These are phyloP conservation scores for Xylaria sp. DNA, from an alignment of 495 filamentous ascomycete genomes.

Conservation along the genomic window DNA sequence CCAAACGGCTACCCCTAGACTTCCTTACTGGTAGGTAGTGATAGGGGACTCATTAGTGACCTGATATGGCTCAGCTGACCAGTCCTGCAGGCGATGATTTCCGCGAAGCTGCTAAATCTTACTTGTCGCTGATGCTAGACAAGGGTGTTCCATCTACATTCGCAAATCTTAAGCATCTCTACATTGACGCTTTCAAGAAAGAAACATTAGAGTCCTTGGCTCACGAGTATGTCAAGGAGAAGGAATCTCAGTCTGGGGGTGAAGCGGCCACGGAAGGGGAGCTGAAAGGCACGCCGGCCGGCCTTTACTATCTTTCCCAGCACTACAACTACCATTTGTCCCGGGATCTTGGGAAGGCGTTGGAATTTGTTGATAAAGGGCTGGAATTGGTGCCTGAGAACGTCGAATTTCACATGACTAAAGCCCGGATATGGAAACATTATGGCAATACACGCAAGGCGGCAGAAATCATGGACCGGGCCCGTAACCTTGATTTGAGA, in stretches of 20 bases:
- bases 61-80: slow-evolving; percentile 3
- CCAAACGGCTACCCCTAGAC: slow-evolving; percentile 85
- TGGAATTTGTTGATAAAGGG: slow-evolving; percentile 82
- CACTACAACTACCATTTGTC: slow-evolving; percentile 94
- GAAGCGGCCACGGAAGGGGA: slow-evolving; percentile 58
- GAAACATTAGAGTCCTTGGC: slow-evolving; percentile 76
- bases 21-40: slow-evolving; percentile 73
- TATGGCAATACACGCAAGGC: slow-evolving; percentile 81
- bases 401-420: slow-evolving; percentile 94
- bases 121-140: slow-evolving; percentile 84
- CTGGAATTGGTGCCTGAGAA: slow-evolving; percentile 77
- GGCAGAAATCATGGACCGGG: slow-evolving; percentile 86
- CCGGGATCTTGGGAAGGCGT: slow-evolving; percentile 80
- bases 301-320: slow-evolving; percentile 91
- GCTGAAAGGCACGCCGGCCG: slow-evolving; percentile 74
- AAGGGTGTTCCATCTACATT: slow-evolving; percentile 98
- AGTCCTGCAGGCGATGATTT: slow-evolving; percentile 73
- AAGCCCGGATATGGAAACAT: slow-evolving; percentile 94
- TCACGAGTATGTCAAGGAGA: slow-evolving; percentile 73
- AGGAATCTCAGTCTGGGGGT: slow-evolving; percentile 51
- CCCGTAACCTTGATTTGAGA: slow-evolving; percentile 80
- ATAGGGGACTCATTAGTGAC: neutral
- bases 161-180: slow-evolving; percentile 92
- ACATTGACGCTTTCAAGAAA: slow-evolving; percentile 77
- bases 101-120: slow-evolving; percentile 75